phyloP scores from a whole-genome alignment of 2,329 filamentous ascomycete genomes.

The Aspergillus vadensis region DNA sequence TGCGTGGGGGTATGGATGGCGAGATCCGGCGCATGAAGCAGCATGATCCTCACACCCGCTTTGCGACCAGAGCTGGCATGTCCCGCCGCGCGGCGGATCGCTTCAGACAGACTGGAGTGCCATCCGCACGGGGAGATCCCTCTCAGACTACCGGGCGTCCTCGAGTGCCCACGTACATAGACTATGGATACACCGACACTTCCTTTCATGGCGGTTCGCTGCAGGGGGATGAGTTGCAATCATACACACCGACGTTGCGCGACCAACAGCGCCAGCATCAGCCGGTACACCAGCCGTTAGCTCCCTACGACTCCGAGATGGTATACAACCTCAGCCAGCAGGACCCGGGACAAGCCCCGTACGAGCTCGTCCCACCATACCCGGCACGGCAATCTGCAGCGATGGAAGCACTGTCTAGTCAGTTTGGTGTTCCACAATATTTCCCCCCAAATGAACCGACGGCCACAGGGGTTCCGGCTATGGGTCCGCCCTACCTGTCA shows the following conservation, averaged over 20 bases:
- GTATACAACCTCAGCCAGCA: slow-evolving; percentile 77
- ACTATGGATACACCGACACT: slow-evolving; percentile 61
- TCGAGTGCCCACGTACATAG: slow-evolving; percentile 43
- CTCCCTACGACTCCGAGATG: slow-evolving; percentile 64
- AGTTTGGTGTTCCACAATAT: slow-evolving; percentile 73
- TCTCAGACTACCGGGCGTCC: slow-evolving; percentile 40
- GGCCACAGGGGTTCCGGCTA: slow-evolving; percentile 60
- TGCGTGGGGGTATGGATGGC: slow-evolving; percentile 74
- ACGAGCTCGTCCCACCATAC: slow-evolving; percentile 76
- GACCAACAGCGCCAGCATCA: slow-evolving; percentile 53
- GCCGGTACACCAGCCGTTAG: slow-evolving; percentile 45
- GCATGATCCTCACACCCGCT: slow-evolving; percentile 66
- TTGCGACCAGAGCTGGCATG: slow-evolving; percentile 51
- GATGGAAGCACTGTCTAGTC: slow-evolving; percentile 72
- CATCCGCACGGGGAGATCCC: slow-evolving; percentile 39
- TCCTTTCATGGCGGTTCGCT: slow-evolving; percentile 49
- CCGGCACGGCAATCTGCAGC: slow-evolving; percentile 73
- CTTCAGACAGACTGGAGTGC: slow-evolving; percentile 37
- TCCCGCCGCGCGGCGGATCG: slow-evolving; percentile 52
- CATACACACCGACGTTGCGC: slow-evolving; percentile 68
- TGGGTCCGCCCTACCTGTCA: slow-evolving; percentile 65
- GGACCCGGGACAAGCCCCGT: slow-evolving; percentile 62
- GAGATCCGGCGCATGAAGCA: slow-evolving; percentile 72
- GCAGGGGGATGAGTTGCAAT: slow-evolving; percentile 57
- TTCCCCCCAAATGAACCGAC: slow-evolving; percentile 67